phyloP scores from a whole-genome alignment of 2,329 filamentous ascomycete species.

The Gaeumannomyces sp. region DNA sequence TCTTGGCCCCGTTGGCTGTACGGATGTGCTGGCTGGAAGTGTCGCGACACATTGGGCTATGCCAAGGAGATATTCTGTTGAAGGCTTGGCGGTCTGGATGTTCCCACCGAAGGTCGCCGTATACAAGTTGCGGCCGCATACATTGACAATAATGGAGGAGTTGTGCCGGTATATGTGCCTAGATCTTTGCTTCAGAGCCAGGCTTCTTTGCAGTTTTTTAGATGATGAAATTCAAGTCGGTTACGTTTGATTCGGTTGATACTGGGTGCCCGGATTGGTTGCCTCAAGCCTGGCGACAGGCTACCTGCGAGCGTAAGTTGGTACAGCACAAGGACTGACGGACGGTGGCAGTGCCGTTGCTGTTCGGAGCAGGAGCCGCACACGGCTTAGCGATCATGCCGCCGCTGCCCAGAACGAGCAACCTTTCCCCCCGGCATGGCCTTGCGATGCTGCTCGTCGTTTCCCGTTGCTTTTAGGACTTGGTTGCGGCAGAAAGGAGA shows the following conservation, averaged over 20 bases:
- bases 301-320: too few relatives aligned
- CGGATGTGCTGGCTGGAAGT: slow-evolving; percentile 4
- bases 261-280: too few relatives aligned
- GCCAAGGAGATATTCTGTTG: slow-evolving; percentile 1
- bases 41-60: slow-evolving; percentile 10
- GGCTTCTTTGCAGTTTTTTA: not conserved
- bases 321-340: too few relatives aligned
- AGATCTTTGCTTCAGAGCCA: slow-evolving; percentile 1
- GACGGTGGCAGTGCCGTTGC: too few relatives aligned
- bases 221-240: not conserved
- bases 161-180: not conserved
- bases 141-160: not conserved
- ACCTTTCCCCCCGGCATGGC: too few relatives aligned
- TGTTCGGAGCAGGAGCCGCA: too few relatives aligned
- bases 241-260: not conserved
- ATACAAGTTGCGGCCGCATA: slow-evolving; percentile 3
- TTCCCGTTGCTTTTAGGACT: too few relatives aligned
- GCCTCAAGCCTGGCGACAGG: too few relatives aligned
- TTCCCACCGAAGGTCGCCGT: slow-evolving; percentile 5
- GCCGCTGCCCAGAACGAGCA: too few relatives aligned
- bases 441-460: too few relatives aligned
- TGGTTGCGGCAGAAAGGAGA: too few relatives aligned
- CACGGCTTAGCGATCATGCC: too few relatives aligned
- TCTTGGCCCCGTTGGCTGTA: slow-evolving; percentile 7
- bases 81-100: not conserved